Conservation (phyloP, 108 stramenopile species). For the Epipyxis sp. region DNA sequence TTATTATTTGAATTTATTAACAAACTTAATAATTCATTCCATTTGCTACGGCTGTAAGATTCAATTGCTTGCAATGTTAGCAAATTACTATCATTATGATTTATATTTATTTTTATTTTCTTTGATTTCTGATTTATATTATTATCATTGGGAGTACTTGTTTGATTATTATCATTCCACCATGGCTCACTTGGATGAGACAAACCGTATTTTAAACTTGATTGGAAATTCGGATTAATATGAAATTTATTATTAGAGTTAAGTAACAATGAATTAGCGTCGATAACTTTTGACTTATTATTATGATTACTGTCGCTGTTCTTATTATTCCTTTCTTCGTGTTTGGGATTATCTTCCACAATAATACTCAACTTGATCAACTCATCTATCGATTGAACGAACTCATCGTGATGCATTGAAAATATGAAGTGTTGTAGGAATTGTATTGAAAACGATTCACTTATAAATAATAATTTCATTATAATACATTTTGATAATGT, state of each 20-base stretch:
- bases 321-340: neutral
- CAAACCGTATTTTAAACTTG: neutral
- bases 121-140: too few species aligned
- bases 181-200: neutral
- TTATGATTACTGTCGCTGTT: neutral
- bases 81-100: neutral
- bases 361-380: neutral
- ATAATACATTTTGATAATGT: neutral
- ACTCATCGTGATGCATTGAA: neutral
- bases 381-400: neutral
- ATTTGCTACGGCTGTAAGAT: neutral
- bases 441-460: neutral
- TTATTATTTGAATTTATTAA: neutral
- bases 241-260: neutral
- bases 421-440: neutral
- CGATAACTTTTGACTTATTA: neutral
- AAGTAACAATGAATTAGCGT: neutral
- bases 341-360: neutral
- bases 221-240: neutral
- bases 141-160: neutral
- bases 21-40: neutral
- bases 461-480: neutral
- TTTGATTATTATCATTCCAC: neutral
- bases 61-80: neutral
- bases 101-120: neutral